A percentile compares a stretch with the other conserved stretches of the same genome.
phyloP scores from a whole-genome alignment of 257 asterid species.

The Nicotiana tabacum region DNA sequence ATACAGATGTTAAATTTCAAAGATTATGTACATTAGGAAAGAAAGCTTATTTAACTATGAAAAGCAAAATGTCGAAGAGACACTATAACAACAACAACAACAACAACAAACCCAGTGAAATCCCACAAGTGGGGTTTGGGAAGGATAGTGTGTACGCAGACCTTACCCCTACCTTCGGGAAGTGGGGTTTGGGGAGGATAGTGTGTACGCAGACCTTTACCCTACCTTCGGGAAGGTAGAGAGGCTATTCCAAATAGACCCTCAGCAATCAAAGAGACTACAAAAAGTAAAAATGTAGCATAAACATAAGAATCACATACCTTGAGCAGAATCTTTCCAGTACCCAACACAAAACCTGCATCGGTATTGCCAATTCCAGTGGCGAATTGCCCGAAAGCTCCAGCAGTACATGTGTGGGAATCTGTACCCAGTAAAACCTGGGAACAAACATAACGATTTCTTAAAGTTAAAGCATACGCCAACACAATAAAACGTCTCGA shows the following conservation, averaged over 20 bases:
- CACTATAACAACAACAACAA: background rate
- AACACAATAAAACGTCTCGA: background rate
- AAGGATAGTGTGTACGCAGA: no score
- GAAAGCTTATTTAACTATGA: background rate
- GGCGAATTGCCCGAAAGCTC: constrained; percentile 96
- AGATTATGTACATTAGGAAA: background rate
- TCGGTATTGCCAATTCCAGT: constrained; percentile 97
- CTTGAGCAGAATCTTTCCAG: constrained; percentile 98
- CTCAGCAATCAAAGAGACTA: no score
- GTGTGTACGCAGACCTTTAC: no score
- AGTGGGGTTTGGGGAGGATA: no score
- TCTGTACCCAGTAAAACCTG: constrained; percentile 94
- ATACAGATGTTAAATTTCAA: constrained; percentile 9
- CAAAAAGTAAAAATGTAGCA: background rate
- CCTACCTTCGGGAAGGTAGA: no score
- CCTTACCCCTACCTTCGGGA: no score
- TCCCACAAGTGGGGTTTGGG: no score
- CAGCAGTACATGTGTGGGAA: constrained; percentile 97
- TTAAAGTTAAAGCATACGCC: background rate
- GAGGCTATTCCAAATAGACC: no score
- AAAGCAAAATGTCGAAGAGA: background rate
- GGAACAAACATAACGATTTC: constrained; percentile 9
- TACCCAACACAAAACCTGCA: constrained; percentile 93
- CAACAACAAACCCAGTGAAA: no score
- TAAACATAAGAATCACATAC: constrained; percentile 24